Base-by-base conservation (phyloP, 1,284 basidiomycete genomes). In the Tilletia setariae region DNA sequence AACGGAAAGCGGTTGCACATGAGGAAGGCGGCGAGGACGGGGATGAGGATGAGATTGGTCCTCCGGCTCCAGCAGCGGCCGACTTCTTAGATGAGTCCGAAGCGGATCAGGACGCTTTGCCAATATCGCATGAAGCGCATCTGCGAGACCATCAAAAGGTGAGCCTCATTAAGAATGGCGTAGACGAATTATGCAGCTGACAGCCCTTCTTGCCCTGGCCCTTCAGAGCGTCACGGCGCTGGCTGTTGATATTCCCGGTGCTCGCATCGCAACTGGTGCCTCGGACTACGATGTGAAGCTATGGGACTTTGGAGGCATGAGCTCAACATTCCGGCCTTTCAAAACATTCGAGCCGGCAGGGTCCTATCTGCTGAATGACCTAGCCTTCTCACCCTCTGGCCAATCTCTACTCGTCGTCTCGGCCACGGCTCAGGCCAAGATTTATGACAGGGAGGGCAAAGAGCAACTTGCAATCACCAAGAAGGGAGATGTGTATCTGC, bases 301-400 rank as follows among this genome's bases (percentile, higher is more conserved):
- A 65, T 99, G 94, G 94, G 96, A 99, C 84, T 98, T 98, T 84
- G 96, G 95, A 77, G 96, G 96, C 7, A 98, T 99, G 95, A 91
- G 91, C 77, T 85, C 87, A 72, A 74, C 83, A 3, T 87, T 91
- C 83, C 91, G 91, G 81, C 94, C 96, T 16, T 98, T 98, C 87
- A 92, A 93, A 84, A 91, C 88, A 72, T 98, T 92, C 88, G 94
- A 98, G 83, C 92, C 94, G 69, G 89, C 90, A 68, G 93, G 92
- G 70, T 91, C 89, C 75, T 97, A 98, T 84, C 73, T 74, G 11
- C 65, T 82, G 1, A 65, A 79, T 16, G 74, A 81, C 32, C 66
- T 81, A 11, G 69, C 68, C 7, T 82, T 77, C 42, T 73, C 71
- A 0, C 59, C 70, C 11, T 42, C 59, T 43, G 65, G 68, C 43